Evolutionary conservation across 2,329 filamentous ascomycete species (phyloP).

Genomic region (Esteya vermicola): DNA sequence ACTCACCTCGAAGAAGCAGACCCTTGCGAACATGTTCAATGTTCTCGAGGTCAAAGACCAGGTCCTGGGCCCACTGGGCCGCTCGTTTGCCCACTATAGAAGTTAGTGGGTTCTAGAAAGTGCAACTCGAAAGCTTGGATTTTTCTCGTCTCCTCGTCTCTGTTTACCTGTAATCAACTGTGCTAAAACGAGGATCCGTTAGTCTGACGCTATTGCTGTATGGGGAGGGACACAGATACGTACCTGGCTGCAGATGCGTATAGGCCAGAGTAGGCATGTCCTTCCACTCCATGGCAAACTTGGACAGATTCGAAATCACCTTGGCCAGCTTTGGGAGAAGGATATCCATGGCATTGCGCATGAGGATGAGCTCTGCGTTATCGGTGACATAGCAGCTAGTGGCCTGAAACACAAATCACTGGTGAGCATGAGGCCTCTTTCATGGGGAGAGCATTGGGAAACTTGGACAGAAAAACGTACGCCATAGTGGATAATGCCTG

Average conservation of each 20-base stretch:
- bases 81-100: background rate
- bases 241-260: background rate
- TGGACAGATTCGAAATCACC: background rate
- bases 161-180: background rate
- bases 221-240: background rate
- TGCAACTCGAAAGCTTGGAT: too few species aligned
- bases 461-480: conserved; percentile 9
- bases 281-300: conserved; percentile 1
- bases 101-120: too few species aligned
- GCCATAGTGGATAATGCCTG: background rate
- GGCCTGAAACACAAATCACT: background rate
- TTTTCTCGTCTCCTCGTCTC: too few species aligned
- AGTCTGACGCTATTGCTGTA: too few species aligned
- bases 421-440: too few species aligned
- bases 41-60: background rate
- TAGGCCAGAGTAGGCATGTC: background rate
- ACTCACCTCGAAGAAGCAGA: background rate
- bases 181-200: background rate
- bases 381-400: conserved; percentile 3
- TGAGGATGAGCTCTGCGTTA: conserved; percentile 2
- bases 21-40: background rate
- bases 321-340: conserved; percentile 51
- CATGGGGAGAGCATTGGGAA: too few species aligned
- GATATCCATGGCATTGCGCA: conserved; percentile 46
- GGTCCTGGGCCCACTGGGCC: conserved; percentile 1